Evolutionary conservation across 306 rosid genomes (phyloP), one percentile per base, ranked within the genome.

Genomic region (Trifolium repens): DNA sequence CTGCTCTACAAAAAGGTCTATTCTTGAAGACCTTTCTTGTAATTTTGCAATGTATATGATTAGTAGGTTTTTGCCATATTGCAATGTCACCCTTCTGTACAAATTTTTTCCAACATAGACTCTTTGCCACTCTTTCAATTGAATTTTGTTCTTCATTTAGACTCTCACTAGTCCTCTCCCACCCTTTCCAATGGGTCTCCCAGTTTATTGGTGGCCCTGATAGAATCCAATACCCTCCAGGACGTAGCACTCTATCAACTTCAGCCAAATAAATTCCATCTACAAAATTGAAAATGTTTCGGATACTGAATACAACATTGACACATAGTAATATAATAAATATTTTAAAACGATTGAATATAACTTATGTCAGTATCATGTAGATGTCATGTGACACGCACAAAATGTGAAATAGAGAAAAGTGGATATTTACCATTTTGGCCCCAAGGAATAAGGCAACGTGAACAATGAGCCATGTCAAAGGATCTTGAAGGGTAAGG

Each of bases 381-480:
- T 27, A 27, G 30, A 27, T 27, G 30, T 27, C 30, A 27, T 27
- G 30, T 27, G 24, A 22, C 24, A 22, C 30, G 3, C 26, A 24
- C 26, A 1, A 24, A 2, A 24, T 24, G 2, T 30, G 0, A n/a
- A n/a, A n/a, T n/a, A n/a, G n/a, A n/a, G n/a, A n/a, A 22, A 22
- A 22, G 24, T 54, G 17, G 57, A 62, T 42, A 57, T 86, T 61
- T 61, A 94, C 99, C 96, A 39, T 76, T 37, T 67, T 84, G 79
- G 63, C 90, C 96, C 99, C 99, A 94, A 0, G 99, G 99, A 76
- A 94, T 94, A 52, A 94, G 97, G 82, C 99, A 94, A 43, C 99
- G 99, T 3, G 99, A 94, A 85, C 99, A 94, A 15, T 94, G 99
- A 43, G 99, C 99, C 91, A 94, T 89, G 88, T 92, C 99, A 67